Base-by-base conservation (phyloP, 2,329 filamentous ascomycete genomes). In the Lasiodiplodia citricola region DNA sequence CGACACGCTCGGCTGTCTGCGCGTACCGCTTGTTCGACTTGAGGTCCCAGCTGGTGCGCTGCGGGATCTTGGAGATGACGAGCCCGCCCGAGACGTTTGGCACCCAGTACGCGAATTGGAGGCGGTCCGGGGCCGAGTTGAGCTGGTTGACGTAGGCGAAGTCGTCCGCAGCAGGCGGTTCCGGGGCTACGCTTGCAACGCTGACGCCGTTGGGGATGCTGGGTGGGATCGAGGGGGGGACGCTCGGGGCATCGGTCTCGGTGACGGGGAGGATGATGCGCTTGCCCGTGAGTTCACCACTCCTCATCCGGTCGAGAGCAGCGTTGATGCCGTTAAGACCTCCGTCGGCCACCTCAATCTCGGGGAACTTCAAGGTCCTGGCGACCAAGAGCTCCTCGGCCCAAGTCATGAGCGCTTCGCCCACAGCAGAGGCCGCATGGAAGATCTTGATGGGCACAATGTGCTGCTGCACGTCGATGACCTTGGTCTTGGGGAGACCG, bases 401-500 rank as follows among this genome's bases (percentile, higher is more conserved):
- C 91, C 91, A 94, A 1, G 81, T 75, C 14, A 88, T 88, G 66
- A 93, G 75, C 0, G 83, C 83, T 70, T 89, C 86, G 0, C 92
- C 92, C 0, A 93, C 82, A 1, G 83, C 82, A 0, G 88, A 86
- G 0, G 89, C 84, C 69, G 91, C 88, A 74, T 94, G 92, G 74
- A 92, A 94, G 4, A 92, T 74, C 77, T 94, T 94, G 70, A 94
- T 92, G 0, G 91, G 91, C 0, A 94, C 89, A 0, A 84, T 87
- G 74, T 93, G 91, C 68, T 88, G 85, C 6, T 82, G 76, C 0
- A 88, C 81, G 0, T 83, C 83, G 0, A 81, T 79, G 0, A 78
- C 77, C 1, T 79, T 77, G 4, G 80, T 80, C 74, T 92, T 92
- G 0, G 91, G 91, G 3, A 92, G 72, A 0, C 91, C 91, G 0